These are phyloP conservation scores for Fusarium tupiense DNA, from an alignment of 2,329 filamentous ascomycete genomes.

Conservation along the genomic window DNA sequence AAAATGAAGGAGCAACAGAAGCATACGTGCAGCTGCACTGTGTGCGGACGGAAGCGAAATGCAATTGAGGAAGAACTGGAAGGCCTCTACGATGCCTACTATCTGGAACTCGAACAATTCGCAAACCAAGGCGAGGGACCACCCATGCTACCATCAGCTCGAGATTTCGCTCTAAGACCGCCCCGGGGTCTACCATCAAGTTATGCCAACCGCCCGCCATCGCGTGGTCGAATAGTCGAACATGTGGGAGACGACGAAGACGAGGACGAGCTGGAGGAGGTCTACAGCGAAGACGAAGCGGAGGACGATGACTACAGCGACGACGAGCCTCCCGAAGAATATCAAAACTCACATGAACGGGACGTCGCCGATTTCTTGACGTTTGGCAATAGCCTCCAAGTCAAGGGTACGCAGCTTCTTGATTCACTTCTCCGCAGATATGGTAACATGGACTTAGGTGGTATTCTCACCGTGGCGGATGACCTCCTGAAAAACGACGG, in stretches of 20 bases:
- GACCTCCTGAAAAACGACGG: conserved; percentile 98
- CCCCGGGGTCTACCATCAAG: conserved; percentile 66
- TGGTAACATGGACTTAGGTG: conserved; percentile 73
- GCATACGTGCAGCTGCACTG: conserved; percentile 97
- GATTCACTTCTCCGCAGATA: conserved; percentile 55
- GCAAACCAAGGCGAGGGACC: conserved; percentile 82
- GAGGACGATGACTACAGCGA: conserved; percentile 72
- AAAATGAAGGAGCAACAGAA: conserved; percentile 99
- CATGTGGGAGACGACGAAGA: conserved; percentile 67
- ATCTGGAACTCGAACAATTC: conserved; percentile 97
- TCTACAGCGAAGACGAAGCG: conserved; percentile 62
- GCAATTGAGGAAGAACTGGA: conserved; percentile 98
- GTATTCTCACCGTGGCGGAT: conserved; percentile 97
- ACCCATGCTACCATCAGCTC: conserved; percentile 61
- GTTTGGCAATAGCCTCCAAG: conserved; percentile 96
- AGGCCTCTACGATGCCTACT: conserved; percentile 97
- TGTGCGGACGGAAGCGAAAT: conserved; percentile 94
- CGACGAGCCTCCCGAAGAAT: conserved; percentile 74
- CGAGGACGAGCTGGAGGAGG: conserved; percentile 63
- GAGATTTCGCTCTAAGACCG: conserved; percentile 69
- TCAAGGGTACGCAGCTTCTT: conserved; percentile 74
- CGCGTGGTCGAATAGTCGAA: conserved; percentile 78
- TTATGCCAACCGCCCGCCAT: conserved; percentile 74
- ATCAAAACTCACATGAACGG: conserved; percentile 70
- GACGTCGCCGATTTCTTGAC: conserved; percentile 90